Base-by-base conservation (phyloP, 1,139 yeast species). In the Scheffersomyces quercinus region DNA sequence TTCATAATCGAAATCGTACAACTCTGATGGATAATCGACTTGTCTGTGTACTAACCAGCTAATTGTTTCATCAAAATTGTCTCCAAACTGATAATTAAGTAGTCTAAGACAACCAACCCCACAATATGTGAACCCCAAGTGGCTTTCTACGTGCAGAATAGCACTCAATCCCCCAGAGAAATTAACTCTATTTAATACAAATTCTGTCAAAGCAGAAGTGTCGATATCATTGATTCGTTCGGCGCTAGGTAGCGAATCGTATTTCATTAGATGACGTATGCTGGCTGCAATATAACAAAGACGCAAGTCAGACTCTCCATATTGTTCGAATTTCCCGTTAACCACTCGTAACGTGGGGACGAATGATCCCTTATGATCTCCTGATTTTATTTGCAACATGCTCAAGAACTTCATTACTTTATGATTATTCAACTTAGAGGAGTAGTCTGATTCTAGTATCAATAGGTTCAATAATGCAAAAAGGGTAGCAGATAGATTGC, bases 81-180 rank as follows among this genome's bases (percentile, higher is more conserved):
- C 44, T 0, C 45, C 37, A 12, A 61, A 49, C 33, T 49, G 53
- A 36, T 45, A 59, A 32, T 64, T 74, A 4, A 82, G 58, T 37
- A 88, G 54, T 32, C 63, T 61, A 46, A 89, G 70, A 0, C 88
- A 67, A 0, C 88, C 88, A 34, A 93, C 56, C 0, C 89, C 97
- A 65, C 98, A 91, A 58, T 82, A 93, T 0, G 96, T 86, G 50
- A 86, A 75, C 0, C 99, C 99, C 7, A 91, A 82, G 64, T 93
- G 98, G 2, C 95, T 75, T 62, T 93, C 99, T 16, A 78, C 73
- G 34, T 51, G 44, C 3, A 50, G 47, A 5, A 52, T 39, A 10
- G 71, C 64, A 29, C 73, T 62, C 43, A 75, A 68, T 0, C 97
- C 98, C 1, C 98, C 98, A 55, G 79, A 83, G 49, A 65, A 74